These are phyloP conservation scores for Globisporangium takayamanum DNA, from an alignment of 352 stramenopile species.

Conservation along the genomic window DNA sequence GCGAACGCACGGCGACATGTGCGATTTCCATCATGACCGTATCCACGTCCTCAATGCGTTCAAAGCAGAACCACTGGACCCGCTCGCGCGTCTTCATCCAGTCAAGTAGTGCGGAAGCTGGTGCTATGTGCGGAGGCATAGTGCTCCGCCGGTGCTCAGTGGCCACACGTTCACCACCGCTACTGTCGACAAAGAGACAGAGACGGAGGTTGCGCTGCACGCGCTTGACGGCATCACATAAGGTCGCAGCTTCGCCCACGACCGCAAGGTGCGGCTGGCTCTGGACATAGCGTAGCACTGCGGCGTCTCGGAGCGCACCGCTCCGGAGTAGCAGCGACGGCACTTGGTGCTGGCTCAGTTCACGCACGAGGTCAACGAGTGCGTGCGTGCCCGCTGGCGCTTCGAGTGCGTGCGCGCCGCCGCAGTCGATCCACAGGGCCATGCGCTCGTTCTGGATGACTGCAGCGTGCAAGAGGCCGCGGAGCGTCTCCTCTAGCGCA, in stretches of 20 bases:
- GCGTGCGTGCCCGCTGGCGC: not conserved
- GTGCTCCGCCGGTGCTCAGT: too few relatives aligned
- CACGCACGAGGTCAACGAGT: slow-evolving; percentile 21
- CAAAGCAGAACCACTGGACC: slow-evolving; percentile 15
- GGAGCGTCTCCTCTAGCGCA: slow-evolving; percentile 5
- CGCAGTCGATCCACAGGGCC: slow-evolving; percentile 25
- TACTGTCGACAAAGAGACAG: slow-evolving; percentile 24
- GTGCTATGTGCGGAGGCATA: not conserved
- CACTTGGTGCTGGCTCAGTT: slow-evolving; percentile 29
- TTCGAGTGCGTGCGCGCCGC: slow-evolving; percentile 6
- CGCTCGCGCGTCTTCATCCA: slow-evolving; percentile 7
- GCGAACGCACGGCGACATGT: not conserved
- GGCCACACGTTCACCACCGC: too few relatives aligned
- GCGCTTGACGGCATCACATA: slow-evolving; percentile 23
- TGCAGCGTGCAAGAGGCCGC: slow-evolving; percentile 14
- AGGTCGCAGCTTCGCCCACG: slow-evolving; percentile 24
- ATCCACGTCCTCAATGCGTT: not conserved
- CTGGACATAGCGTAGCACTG: slow-evolving; percentile 31
- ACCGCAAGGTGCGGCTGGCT: slow-evolving; percentile 23
- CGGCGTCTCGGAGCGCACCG: slow-evolving; percentile 25
- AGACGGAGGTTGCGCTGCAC: slow-evolving; percentile 39
- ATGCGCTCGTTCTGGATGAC: slow-evolving; percentile 31
- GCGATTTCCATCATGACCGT: slow-evolving; percentile 6
- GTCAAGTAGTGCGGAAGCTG: not conserved
- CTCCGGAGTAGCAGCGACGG: slow-evolving; percentile 27